These are phyloP conservation scores for Metarhizium album DNA, from an alignment of 2,329 filamentous ascomycete genomes.

Conservation along the genomic window DNA sequence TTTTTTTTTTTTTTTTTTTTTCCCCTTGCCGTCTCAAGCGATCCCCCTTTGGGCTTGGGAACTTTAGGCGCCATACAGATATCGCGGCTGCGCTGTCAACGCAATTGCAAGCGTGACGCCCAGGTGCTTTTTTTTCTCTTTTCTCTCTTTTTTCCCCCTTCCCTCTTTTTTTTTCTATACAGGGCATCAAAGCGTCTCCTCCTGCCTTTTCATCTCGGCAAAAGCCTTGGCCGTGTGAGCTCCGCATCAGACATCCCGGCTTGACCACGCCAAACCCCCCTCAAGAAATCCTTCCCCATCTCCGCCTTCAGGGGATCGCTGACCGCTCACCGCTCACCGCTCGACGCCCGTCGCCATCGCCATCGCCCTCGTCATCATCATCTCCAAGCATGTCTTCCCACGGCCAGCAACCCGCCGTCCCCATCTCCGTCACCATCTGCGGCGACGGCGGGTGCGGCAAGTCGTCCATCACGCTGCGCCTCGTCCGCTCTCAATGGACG, in stretches of 20 bases:
- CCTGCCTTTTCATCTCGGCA: background rate
- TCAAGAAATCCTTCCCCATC: too few species aligned
- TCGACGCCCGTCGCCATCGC: too few species aligned
- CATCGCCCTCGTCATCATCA: background rate
- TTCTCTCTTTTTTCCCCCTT: background rate
- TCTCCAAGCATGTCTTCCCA: conserved; percentile 2
- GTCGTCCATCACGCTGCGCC: conserved; percentile 72
- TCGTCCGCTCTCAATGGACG: conserved; percentile 76
- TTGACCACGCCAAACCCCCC: too few species aligned
- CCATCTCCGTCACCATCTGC: conserved; percentile 71
- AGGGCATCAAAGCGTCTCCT: background rate
- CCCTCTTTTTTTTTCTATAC: background rate
- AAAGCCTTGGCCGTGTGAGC: background rate
- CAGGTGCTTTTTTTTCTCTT: background rate
- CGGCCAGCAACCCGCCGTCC: conserved; percentile 29
- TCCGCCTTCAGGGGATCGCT: too few species aligned
- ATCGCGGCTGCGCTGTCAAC: too few species aligned
- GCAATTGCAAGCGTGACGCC: background rate
- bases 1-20: background rate
- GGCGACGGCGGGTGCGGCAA: conserved; percentile 80
- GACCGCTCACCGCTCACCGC: too few species aligned
- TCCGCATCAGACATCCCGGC: background rate
- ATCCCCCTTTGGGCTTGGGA: background rate
- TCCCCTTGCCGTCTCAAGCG: background rate
- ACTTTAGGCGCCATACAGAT: too few species aligned